phyloP scores from a whole-genome alignment of 768 basidiomycete genomes.

The Heimioporus sp. region DNA sequence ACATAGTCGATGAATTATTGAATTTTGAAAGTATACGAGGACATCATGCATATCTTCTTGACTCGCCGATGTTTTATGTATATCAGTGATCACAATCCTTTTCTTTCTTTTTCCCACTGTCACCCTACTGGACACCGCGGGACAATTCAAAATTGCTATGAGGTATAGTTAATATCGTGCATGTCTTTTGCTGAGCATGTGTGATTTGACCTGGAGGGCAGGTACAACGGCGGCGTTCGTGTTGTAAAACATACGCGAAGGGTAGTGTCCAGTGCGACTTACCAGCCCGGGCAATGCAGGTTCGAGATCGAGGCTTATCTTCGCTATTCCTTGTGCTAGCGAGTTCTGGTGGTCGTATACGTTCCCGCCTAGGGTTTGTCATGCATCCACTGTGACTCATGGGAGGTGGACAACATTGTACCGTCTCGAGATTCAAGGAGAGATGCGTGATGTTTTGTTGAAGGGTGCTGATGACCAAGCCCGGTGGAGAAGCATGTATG shows the following conservation, averaged over 20 bases:
- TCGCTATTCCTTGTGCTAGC: conserved; percentile 32
- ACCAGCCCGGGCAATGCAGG: conserved; percentile 35
- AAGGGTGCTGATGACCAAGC: conserved; percentile 38
- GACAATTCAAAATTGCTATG: no score
- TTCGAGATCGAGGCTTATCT: conserved; percentile 37
- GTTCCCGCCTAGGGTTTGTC: conserved; percentile 35
- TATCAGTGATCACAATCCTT: no score
- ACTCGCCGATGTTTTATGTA: no score
- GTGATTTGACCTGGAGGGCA: conserved; percentile 66
- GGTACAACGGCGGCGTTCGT: conserved; percentile 63
- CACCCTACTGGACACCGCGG: no score
- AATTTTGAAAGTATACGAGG: no score
- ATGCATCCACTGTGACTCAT: conserved; percentile 28
- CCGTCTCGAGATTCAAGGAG: conserved; percentile 35
- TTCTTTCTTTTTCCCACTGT: no score
- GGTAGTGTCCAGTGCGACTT: conserved; percentile 31
- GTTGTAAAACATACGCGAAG: conserved; percentile 37
- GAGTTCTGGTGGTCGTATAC: conserved; percentile 39
- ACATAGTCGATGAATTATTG: no score
- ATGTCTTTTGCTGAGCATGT: no score
- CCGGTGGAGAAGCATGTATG: conserved; percentile 39
- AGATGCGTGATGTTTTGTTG: conserved; percentile 30
- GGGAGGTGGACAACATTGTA: conserved; percentile 31
- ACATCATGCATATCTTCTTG: no score
- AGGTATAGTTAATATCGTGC: no score